These are phyloP conservation scores for Pythium vanterpoolii DNA, from an alignment of 352 stramenopile species.

Conservation along the genomic window DNA sequence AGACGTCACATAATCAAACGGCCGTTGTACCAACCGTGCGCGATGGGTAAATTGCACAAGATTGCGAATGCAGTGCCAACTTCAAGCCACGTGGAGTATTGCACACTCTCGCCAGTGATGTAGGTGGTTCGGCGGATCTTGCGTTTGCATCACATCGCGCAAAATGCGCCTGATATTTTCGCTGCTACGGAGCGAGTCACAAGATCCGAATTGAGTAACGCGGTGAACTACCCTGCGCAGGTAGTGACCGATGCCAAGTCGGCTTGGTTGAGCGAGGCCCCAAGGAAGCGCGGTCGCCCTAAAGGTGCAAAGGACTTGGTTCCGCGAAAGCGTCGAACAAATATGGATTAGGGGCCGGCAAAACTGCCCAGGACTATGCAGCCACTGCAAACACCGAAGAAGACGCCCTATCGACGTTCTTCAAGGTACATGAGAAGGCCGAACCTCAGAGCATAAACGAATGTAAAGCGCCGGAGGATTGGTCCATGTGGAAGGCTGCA, in stretches of 20 bases:
- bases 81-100: constrained; percentile 13
- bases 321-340: too few species aligned
- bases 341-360: too few species aligned
- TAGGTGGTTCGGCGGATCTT: constrained; percentile 21
- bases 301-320: neutral
- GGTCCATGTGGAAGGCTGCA: constrained; percentile 11
- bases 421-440: constrained; percentile 5
- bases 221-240: constrained; percentile 14
- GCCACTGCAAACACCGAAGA: too few species aligned
- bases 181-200: constrained; percentile 18
- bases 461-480: constrained; percentile 11
- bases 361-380: too few species aligned
- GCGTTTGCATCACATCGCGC: constrained; percentile 12
- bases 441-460: constrained; percentile 12
- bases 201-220: constrained; percentile 9
- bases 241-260: too few species aligned
- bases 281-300: neutral
- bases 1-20: too few species aligned
- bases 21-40: too few species aligned
- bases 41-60: too few species aligned
- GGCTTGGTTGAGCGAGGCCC: neutral
- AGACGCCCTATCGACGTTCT: too few species aligned
- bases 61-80: too few species aligned
- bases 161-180: constrained; percentile 20
- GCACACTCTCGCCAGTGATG: constrained; percentile 5